Evolutionary conservation across 805 yeast genomes (phyloP), one percentile per base, ranked within the genome.

Genomic region (Cyberlindnera mycetangii): DNA sequence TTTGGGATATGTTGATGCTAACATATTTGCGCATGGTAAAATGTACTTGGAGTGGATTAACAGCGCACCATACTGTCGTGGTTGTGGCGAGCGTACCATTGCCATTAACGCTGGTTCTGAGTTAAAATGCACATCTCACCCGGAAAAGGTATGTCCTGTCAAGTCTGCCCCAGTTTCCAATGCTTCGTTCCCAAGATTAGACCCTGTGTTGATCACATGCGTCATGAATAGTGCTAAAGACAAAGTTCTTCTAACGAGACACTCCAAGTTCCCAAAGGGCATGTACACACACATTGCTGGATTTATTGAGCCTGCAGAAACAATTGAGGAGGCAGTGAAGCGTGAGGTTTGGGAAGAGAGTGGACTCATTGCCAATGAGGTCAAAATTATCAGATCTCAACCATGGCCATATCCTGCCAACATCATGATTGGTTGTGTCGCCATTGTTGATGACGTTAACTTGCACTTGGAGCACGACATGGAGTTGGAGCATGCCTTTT

Each of bases 341-440:
- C 73, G 98, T 46, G 98, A 92, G 61, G 85, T 88, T 19, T 89
- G 93, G 89, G 98, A 92, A 61, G 98, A 92, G 65, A 79, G 97
- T 6, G 98, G 98, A 3, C 81, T 89, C 22, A 51, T 62, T 5
- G 68, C 75, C 18, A 67, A 68, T 12, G 62, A 75, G 4, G 86
- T 92, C 17, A 61, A 72, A 37, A 74, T 90, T 42, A 70, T 83
- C 24, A 71, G 80, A 53, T 78, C 93, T 10, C 98, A 92, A 67
- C 98, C 98, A 5, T 92, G 98, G 98, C 98, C 98, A n/a, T 92
- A 80, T 64, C 98, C 98, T 1, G 88, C 86, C 1, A 89, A 84
- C 61, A 69, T 92, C 53, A 92, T 92, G 98, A 74, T 92, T 52
- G 98, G 97, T 7, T 90, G 97, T 64, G 66, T 79, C 24, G 93